Evolutionary conservation across 208 protist genomes (phyloP), one percentile per base, ranked within the genome.

Genomic region (Trypanosoma scelopori): DNA sequence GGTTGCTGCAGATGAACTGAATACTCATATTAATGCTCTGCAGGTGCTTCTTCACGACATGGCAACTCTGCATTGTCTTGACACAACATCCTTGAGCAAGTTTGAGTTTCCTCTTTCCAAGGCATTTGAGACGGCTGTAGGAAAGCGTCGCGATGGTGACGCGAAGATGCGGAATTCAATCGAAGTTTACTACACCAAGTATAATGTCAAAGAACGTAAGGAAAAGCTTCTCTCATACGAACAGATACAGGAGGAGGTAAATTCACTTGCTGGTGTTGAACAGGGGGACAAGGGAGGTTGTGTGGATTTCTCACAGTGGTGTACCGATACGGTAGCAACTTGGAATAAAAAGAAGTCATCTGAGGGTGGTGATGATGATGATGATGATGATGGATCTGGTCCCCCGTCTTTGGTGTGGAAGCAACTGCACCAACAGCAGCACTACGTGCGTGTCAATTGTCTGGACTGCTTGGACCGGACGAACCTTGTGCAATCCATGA

Each of bases 401-500:
- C 18, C 20, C 16, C 9, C 1, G n/a, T 15, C 42, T 37, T 45
- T 30, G 1, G 18, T 39, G 9, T 57, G 46, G 60, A 55, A 27
- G 16, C 2, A 52, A 25, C 41, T 49, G 16, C 55, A 69, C 28
- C 43, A 49, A 46, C 64, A 70, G 28, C 7, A 61, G 27, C 42
- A 64, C 59, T 63, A 52, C 53, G 9, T 73, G 57, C 85, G 89
- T 22, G 80, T 95, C 15, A 95, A 91, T 62, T 95, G 89, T 63
- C 64, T 95, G 0, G 89, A 95, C 72, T 93, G 87, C 55, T 56
- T 95, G 15, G 89, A 95, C 61, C 79, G 89, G 20, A 93, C 86
- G 4, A 95, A 92, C 70, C 43, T 95, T 22, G 70, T 73, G 3
- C 89, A 95, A 58, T 80, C 72, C 41, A 73, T 87, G 62, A 64